Evolutionary conservation across 2,329 filamentous ascomycete genomes (phyloP).

Genomic region (Penicillium sp.): DNA sequence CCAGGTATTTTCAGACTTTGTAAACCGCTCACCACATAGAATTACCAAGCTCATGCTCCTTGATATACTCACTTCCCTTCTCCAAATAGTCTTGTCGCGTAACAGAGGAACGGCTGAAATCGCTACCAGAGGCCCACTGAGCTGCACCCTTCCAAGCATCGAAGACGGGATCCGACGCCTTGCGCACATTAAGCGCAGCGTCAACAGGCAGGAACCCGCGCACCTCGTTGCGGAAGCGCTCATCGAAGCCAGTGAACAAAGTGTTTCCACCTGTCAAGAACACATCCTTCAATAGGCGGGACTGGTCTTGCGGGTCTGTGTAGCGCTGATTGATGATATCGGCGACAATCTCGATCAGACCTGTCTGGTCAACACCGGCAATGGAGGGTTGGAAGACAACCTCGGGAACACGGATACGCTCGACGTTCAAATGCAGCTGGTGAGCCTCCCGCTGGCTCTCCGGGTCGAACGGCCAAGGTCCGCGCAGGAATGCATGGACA

Average conservation of each 20-base stretch:
- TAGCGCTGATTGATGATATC: slow-evolving; percentile 88
- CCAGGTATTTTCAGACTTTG: slow-evolving; percentile 11
- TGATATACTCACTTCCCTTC: slow-evolving; percentile 92
- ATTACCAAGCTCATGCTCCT: slow-evolving; percentile 51
- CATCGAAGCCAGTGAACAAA: slow-evolving; percentile 82
- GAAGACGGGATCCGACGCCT: slow-evolving; percentile 72
- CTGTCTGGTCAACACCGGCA: slow-evolving; percentile 89
- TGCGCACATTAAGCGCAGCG: slow-evolving; percentile 67
- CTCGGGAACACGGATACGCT: slow-evolving; percentile 91
- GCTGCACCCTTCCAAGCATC: slow-evolving; percentile 96
- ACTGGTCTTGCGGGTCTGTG: slow-evolving; percentile 56
- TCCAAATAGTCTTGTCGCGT: slow-evolving; percentile 83
- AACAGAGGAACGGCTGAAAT: slow-evolving; percentile 67
- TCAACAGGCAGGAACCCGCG: slow-evolving; percentile 71
- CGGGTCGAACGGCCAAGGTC: slow-evolving; percentile 81
- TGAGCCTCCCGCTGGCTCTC: slow-evolving; percentile 78
- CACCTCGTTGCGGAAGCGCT: slow-evolving; percentile 73
- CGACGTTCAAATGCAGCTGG: slow-evolving; percentile 94
- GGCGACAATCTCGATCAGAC: slow-evolving; percentile 86
- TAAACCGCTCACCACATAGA: slow-evolving; percentile 29
- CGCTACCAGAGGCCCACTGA: slow-evolving; percentile 67
- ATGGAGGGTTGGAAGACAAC: slow-evolving; percentile 91
- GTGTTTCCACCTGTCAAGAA: slow-evolving; percentile 95
- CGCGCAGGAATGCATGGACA: slow-evolving; percentile 85
- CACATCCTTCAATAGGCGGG: slow-evolving; percentile 77